Evolutionary conservation across 805 yeast species (phyloP), one percentile per base, ranked within the genome.

Genomic region (Spathaspora arborariae): DNA sequence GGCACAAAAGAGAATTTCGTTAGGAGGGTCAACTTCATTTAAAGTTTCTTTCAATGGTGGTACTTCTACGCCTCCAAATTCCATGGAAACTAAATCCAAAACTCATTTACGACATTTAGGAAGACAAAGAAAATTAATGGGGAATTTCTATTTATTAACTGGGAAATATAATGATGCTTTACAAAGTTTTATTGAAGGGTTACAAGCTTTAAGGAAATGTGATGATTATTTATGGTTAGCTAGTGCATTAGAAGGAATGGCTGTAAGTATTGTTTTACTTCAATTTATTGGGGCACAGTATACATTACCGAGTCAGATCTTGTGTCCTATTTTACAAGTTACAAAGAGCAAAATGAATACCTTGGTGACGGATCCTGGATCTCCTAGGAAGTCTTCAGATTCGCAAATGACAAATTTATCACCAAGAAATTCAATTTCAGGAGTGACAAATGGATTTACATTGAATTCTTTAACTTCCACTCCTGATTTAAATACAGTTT

Each of bases 181-280:
- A 45, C 70, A 74, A 20, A 81, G 82, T 48, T 84, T 90, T 55
- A 78, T 83, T n/a, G 96, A 90, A 36, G 83, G 97, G 0, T 74
- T 85, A 1, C 56, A 69, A 2, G 66, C 76, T 20, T 65, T 89
- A 45, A 81, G 80, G 49, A 72, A 78, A 10, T 72, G 83, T 2
- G 81, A 81, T 43, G 99, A 94, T 60, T 78, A 79, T 56, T 67
- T 94, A 7, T 94, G 98, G 98, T 72, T 88, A 11, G 98, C 85
- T 0, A 84, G 92, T 22, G 81, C 96, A 0, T 60, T 92, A n/a
- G 97, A 90, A 55, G 88, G 91, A 0, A 67, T 90, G 9, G 85
- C 85, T 0, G 80, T 88, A 1, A 79, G 87, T 49, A 62, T 85
- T 36, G 62, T 85, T 4, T 62, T 90, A 45, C 68, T 88, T 42